Evolutionary conservation across 2,329 filamentous ascomycete genomes (phyloP).

Genomic region (Paecilomyces niveus): DNA sequence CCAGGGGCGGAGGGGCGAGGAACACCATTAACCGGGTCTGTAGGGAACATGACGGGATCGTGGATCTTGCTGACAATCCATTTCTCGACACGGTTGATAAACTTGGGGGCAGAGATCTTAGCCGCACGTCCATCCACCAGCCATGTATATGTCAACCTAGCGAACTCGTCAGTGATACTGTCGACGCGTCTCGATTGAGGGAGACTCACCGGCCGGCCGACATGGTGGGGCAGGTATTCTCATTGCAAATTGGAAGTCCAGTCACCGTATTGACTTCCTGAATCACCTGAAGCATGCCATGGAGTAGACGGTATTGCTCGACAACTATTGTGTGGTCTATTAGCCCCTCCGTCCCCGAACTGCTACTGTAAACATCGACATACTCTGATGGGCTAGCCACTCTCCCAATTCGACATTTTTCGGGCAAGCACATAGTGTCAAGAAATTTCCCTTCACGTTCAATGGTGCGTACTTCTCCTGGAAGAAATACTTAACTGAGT

Average conservation of each 20-base stretch:
- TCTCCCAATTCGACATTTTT: conserved; percentile 91
- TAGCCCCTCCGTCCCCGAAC: background rate
- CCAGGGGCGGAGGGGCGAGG: conserved; percentile 27
- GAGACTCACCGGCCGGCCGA: conserved; percentile 78
- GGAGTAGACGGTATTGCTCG: conserved; percentile 83
- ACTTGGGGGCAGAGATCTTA: conserved; percentile 85
- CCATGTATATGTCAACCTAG: conserved; percentile 91
- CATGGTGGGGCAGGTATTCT: conserved; percentile 79
- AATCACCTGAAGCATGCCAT: conserved; percentile 82
- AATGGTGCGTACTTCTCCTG: conserved; percentile 59
- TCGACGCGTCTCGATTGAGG: background rate
- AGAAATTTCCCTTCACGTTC: conserved; percentile 95
- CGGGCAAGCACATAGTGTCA: conserved; percentile 87
- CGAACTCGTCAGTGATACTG: background rate
- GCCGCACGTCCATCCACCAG: conserved; percentile 82
- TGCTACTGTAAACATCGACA: conserved; percentile 12
- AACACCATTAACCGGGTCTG: conserved; percentile 62
- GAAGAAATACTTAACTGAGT: conserved; percentile 44
- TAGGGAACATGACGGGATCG: conserved; percentile 83
- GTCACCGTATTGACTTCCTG: conserved; percentile 75
- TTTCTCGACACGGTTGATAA: conserved; percentile 91
- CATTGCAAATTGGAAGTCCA: conserved; percentile 73
- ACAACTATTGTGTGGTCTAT: conserved; percentile 56
- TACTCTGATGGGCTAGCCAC: conserved; percentile 94
- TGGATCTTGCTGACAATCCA: conserved; percentile 97